phyloP scores from a whole-genome alignment of 257 asterid species.

The Solanum peruvianum region DNA sequence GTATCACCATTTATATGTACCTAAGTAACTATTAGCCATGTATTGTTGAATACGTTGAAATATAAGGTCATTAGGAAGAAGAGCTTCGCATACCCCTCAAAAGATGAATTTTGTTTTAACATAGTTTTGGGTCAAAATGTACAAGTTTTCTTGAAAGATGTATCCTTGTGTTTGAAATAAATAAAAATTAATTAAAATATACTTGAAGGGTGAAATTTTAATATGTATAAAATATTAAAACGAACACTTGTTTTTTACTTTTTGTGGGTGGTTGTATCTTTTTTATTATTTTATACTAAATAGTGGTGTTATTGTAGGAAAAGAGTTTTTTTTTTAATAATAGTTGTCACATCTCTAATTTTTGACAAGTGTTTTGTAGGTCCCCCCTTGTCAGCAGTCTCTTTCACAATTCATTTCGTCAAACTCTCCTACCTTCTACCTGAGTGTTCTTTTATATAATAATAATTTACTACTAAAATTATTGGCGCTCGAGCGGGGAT shows the following conservation, averaged over 20 bases:
- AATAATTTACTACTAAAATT: too few species aligned
- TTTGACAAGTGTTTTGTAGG: not conserved
- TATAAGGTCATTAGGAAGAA: not conserved
- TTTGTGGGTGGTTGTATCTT: too few species aligned
- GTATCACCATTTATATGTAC: not conserved
- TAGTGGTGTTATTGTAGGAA: not conserved
- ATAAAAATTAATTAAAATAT: not conserved
- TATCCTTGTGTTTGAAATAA: not conserved
- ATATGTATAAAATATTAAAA: too few species aligned
- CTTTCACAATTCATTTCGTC: too few species aligned
- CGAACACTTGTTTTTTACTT: too few species aligned
- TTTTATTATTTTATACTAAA: too few species aligned
- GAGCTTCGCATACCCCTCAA: not conserved
- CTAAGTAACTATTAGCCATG: not conserved
- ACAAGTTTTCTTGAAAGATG: not conserved
- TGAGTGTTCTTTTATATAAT: too few species aligned
- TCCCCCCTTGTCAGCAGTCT: not conserved
- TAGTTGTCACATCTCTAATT: not conserved
- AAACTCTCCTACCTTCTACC: too few species aligned
- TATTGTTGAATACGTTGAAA: not conserved
- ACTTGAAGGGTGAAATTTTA: not conserved
- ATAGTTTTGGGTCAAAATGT: not conserved
- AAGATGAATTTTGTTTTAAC: not conserved
- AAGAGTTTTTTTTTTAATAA: not conserved
- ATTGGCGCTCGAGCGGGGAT: too few species aligned